Base-by-base conservation (phyloP, 495 filamentous ascomycete species). In the Xylaria palmicola region DNA sequence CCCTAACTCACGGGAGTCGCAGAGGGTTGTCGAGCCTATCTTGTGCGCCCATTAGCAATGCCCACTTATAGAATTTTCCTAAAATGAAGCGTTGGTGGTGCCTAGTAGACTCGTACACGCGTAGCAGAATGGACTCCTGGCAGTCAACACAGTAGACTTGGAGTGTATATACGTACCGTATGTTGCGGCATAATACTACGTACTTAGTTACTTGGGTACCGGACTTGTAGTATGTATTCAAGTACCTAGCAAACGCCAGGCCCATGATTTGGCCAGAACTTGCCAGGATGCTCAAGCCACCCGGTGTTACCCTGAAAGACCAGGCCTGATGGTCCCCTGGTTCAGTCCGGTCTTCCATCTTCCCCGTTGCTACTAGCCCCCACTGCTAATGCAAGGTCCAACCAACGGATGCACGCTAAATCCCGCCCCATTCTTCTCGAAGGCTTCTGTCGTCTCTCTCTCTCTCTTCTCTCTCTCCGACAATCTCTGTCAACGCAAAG, bases 351-450 rank as follows among this genome's bases (percentile, higher is more conserved):
- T 43, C 19, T 48, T 47, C 55, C 40, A 43, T 47, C 55, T 58
- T 58, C 55, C 55, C 55, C 55, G 44, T 48, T 19, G 41, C 53
- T 39, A 20, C 37, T 58, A 58, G 59, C 50, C 48, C 34, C 15
- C 34, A 19, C 36, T n/a, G 13, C 56, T 59, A 59, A 61, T 61
- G 59, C 59, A 61, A 61, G 59, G 59, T 61, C 59, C 59, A 53
- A 60, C 58, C 45, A 60, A 47, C 49, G 32, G 37, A 13, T 40
- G 12, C 44, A 32, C 53, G 37, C 53, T 44, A 56, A 30, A 51
- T 32, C 20, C 34, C 27, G 40, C 34, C 56, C 45, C 56, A 24
- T 40, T 34, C 57, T 60, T 60, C 57, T 60, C 57, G 57, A 60
- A 60, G 48, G 17, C 29, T 60, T 60, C 37, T n/a, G 26, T 32